These are phyloP conservation scores for Canna indica DNA, from an alignment of 176 grass and related monocot genomes.

Conservation along the genomic window DNA sequence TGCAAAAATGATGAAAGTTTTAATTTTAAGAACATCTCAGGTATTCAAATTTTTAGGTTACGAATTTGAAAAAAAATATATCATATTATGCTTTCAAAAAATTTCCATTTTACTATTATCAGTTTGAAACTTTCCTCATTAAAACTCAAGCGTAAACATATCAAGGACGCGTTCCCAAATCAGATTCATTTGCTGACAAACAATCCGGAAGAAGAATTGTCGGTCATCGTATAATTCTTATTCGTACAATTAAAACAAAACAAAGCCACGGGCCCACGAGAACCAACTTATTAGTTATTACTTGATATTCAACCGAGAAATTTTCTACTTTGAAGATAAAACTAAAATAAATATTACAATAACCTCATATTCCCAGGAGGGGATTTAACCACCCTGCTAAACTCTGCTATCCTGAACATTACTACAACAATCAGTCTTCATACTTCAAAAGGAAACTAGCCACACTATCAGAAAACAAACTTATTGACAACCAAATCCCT, in stretches of 20 bases:
- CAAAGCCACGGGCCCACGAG: background rate
- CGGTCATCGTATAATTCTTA: background rate
- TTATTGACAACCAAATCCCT: background rate
- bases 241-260: background rate
- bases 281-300: no score
- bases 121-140: no score
- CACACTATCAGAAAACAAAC: background rate
- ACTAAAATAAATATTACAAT: background rate
- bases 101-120: no score
- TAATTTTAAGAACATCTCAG: no score
- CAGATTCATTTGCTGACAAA: no score
- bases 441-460: background rate
- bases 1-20: no score
- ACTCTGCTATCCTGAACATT: background rate
- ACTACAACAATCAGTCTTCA: background rate
- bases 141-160: no score
- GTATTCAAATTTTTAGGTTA: no score
- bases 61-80: no score
- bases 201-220: no score
- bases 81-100: no score
- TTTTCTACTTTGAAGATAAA: background rate
- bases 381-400: background rate
- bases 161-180: no score
- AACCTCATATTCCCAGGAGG: background rate
- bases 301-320: background rate